phyloP scores from a whole-genome alignment of 768 basidiomycete species.

The Hemileccinum impolitum region DNA sequence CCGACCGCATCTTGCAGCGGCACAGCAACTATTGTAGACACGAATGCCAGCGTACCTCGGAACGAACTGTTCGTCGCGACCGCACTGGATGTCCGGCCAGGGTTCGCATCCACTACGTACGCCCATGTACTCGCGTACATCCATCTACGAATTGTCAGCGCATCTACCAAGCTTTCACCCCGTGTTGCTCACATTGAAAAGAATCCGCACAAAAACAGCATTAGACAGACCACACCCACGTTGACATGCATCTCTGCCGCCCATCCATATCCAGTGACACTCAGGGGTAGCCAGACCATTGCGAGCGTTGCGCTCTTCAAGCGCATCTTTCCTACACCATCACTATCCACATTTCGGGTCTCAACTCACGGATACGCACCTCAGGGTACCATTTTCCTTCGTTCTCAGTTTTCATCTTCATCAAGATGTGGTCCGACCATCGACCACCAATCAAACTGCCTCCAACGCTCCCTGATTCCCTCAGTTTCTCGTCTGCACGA shows the following conservation, averaged over 20 bases:
- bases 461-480: conserved; percentile 39
- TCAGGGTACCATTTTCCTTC: conserved; percentile 58
- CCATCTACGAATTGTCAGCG: conserved; percentile 34
- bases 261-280: conserved; percentile 74
- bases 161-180: neutral
- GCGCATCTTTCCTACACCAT: conserved; percentile 54
- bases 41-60: conserved; percentile 65
- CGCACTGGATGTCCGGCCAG: conserved; percentile 72
- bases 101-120: conserved; percentile 85
- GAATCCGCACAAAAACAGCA: conserved; percentile 72
- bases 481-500: neutral
- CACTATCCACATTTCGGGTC: neutral
- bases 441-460: conserved; percentile 59
- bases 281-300: conserved; percentile 53
- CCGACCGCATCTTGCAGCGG: conserved; percentile 74
- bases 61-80: conserved; percentile 75
- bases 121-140: conserved; percentile 72
- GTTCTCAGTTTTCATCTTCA: conserved; percentile 39
- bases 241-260: conserved; percentile 58
- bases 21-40: conserved; percentile 68
- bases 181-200: conserved; percentile 57
- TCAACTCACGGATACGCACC: conserved; percentile 35
- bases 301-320: conserved; percentile 58
- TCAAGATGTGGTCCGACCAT: conserved; percentile 53
- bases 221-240: conserved; percentile 65